phyloP scores from a whole-genome alignment of 306 rosid genomes.

The Neltuma alba region DNA sequence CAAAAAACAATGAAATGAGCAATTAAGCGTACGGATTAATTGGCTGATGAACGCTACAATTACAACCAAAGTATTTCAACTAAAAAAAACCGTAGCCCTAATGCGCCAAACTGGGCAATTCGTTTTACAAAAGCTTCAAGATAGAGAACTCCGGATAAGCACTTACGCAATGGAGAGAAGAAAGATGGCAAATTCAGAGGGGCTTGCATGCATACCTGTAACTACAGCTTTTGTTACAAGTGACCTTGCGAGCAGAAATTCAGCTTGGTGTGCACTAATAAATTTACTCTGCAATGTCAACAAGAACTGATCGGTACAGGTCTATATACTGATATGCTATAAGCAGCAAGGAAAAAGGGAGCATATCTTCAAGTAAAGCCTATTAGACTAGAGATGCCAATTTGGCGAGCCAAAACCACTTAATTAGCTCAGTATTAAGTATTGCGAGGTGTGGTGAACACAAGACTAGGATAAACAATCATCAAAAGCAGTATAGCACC shows the following conservation, averaged over 20 bases:
- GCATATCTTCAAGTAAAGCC: background rate
- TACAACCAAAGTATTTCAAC: background rate
- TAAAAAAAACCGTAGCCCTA: background rate
- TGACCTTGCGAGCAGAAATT: slow-evolving; percentile 47
- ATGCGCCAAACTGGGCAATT: background rate
- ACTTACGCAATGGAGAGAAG: background rate
- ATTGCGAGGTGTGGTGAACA: background rate
- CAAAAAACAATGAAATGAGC: slow-evolving; percentile 19
- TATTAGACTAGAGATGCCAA: background rate
- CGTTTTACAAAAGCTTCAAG: slow-evolving; percentile 1
- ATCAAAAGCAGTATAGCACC: too few species aligned
- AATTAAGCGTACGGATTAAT: background rate
- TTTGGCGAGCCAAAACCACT: background rate
- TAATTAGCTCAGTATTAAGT: background rate
- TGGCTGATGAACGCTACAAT: background rate
- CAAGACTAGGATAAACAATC: too few species aligned
- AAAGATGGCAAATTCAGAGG: background rate
- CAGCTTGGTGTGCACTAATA: slow-evolving; percentile 49
- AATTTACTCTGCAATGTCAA: slow-evolving; percentile 48
- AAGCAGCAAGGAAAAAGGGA: background rate
- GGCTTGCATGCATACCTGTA: slow-evolving; percentile 42
- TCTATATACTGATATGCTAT: background rate
- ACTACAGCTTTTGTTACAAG: slow-evolving; percentile 31
- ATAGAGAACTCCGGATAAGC: background rate
- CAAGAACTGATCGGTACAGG: background rate